phyloP scores from a whole-genome alignment of 139 green algal genomes.

The Ulvella scutata region DNA sequence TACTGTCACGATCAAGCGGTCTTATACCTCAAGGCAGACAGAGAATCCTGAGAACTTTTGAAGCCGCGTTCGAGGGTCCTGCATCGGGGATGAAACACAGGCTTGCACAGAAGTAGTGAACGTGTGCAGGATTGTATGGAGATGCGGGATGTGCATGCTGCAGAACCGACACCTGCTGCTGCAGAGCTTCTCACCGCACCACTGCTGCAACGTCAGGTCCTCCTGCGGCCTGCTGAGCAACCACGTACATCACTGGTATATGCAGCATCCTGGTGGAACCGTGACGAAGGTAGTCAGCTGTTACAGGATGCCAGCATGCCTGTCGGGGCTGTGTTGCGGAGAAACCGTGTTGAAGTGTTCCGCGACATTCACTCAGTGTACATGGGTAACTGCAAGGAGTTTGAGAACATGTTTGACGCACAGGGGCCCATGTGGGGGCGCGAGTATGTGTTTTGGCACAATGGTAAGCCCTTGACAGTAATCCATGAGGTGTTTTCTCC shows the following conservation, averaged over 20 bases:
- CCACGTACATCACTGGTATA: conserved; percentile 73
- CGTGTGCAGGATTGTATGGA: conserved; percentile 51
- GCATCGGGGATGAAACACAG: no score
- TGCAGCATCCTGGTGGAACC: conserved; percentile 85
- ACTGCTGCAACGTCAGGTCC: conserved; percentile 52
- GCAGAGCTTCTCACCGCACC: conserved; percentile 28
- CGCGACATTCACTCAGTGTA: conserved; percentile 55
- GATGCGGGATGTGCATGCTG: conserved; percentile 32
- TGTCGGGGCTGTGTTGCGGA: conserved; percentile 71
- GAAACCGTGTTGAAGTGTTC: conserved; percentile 65
- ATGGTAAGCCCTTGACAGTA: conserved; percentile 66
- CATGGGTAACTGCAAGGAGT: conserved; percentile 29
- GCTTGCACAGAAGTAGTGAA: no score
- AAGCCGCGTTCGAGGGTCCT: no score
- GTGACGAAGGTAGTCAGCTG: conserved; percentile 15
- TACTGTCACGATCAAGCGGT: no score
- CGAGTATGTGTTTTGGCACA: conserved; percentile 87
- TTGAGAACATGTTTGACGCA: conserved; percentile 29
- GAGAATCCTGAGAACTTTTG: no score
- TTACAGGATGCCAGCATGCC: conserved; percentile 42
- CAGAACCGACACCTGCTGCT: conserved; percentile 18
- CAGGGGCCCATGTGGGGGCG: conserved; percentile 75
- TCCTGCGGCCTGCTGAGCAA: background rate
- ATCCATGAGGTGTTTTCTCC: conserved; percentile 91
- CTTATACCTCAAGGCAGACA: no score